phyloP scores from a whole-genome alignment of 495 filamentous ascomycete genomes.

The Patellaria atrata region DNA sequence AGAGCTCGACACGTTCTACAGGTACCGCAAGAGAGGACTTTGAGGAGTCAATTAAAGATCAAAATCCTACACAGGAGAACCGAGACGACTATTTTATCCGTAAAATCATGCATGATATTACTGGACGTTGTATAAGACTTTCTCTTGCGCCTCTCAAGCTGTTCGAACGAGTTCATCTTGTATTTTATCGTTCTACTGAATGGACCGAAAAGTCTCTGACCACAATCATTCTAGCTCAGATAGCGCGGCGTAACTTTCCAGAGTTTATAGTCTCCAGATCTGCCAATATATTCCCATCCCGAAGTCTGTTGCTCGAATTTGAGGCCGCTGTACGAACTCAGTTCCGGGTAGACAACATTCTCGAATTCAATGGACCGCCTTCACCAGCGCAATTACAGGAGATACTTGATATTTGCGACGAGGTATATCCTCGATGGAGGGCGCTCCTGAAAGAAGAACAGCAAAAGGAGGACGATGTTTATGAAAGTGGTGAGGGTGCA shows the following conservation, averaged over 20 bases:
- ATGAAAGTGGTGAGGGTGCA: conserved; percentile 72
- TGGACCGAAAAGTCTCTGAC: conserved; percentile 97
- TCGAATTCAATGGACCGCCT: conserved; percentile 73
- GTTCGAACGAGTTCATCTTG: conserved; percentile 87
- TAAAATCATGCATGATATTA: conserved; percentile 68
- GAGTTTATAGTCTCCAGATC: conserved; percentile 82
- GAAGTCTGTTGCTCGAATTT: conserved; percentile 66
- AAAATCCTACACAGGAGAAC: conserved; percentile 20
- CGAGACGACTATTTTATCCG: conserved; percentile 47
- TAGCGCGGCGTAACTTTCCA: conserved; percentile 74
- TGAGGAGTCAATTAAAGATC: conserved; percentile 18
- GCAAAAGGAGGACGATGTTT: conserved; percentile 61
- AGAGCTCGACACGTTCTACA: conserved; percentile 14
- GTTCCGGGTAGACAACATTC: conserved; percentile 64
- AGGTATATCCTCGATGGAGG: conserved; percentile 69
- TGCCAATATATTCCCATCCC: conserved; percentile 71
- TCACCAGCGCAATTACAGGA: conserved; percentile 45
- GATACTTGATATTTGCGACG: conserved; percentile 60
- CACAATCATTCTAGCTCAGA: conserved; percentile 85
- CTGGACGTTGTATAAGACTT: conserved; percentile 73
- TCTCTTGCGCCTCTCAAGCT: conserved; percentile 58
- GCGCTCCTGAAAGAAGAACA: conserved; percentile 61
- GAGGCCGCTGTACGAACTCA: conserved; percentile 77
- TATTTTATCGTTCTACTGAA: conserved; percentile 91
- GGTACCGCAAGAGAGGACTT: conserved; percentile 6